Evolutionary conservation across 176 grass and related monocot species (phyloP).

Genomic region (Zoysia pacifica): DNA sequence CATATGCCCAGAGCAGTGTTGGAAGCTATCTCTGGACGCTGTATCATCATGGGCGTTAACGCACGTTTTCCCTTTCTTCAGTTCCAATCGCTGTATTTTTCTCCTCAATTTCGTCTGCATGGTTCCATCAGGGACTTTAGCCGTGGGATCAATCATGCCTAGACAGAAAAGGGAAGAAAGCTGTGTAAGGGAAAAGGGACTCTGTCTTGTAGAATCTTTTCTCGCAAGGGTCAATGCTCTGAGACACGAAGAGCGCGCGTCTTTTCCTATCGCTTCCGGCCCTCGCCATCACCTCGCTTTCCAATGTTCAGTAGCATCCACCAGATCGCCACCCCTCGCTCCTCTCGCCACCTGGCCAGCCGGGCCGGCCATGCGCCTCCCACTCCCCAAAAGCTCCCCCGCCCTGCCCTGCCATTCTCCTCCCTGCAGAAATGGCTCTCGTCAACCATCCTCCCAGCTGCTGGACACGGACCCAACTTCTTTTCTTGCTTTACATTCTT

Average conservation of each 20-base stretch:
- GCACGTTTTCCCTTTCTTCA: background rate
- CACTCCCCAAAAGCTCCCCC: background rate
- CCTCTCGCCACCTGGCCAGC: background rate
- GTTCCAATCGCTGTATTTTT: background rate
- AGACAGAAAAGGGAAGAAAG: conserved; percentile 8
- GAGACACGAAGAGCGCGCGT: background rate
- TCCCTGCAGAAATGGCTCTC: background rate
- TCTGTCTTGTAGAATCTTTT: conserved; percentile 30
- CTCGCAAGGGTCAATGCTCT: conserved; percentile 21
- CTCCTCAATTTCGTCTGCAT: too few species aligned
- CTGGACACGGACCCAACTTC: too few species aligned
- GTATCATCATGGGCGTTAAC: background rate
- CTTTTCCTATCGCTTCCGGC: conserved; percentile 4
- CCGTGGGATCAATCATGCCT: conserved; percentile 34
- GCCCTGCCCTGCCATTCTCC: background rate
- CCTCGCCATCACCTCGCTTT: conserved; percentile 24
- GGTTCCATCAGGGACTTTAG: background rate
- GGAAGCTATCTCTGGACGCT: background rate
- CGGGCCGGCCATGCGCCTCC: background rate
- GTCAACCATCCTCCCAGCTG: background rate
- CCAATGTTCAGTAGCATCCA: conserved; percentile 4
- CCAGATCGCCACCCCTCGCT: background rate
- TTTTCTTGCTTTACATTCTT: too few species aligned
- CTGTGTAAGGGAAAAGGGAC: background rate
- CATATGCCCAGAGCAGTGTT: background rate